Base-by-base conservation (phyloP, 331 rosid genomes). In the Malus hybrid region DNA sequence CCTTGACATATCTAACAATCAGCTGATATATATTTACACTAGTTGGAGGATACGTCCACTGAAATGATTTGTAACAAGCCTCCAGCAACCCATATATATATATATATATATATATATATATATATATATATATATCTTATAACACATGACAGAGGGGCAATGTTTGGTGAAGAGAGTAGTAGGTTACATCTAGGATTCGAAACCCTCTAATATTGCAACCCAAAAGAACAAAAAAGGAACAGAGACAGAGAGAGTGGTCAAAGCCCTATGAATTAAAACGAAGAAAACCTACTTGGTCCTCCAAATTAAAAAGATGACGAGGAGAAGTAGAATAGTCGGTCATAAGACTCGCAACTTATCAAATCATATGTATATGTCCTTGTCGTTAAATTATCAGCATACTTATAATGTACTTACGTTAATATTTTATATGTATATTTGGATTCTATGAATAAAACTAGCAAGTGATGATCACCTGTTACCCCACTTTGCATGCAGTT, bases 401-500 rank as follows among this genome's bases (percentile, higher is more conserved):
- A 22, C 63, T 10, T 62, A 28, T 14, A 24, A 24, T 24, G 8
- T 28, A 13, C 66, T 14, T 28, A 62, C 18, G 6, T 62, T 62
- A 30, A 14, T 12, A 14, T 61, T 61, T 61, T 24, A 13, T 6
- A 57, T 57, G 28, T 16, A 57, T 57, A 57, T 61, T 3, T 24
- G 4, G 12, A 30, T 24, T 22, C 3, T 22, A 63, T 19, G 20
- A 65, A 65, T 32, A 10, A 33, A 16, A 18, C 4, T 28, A 63
- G n/a, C 3, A 63, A 24, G 33, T 16, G 16, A 33, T 34, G 58
- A 72, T 74, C 70, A 95, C 99, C 96, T 92, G 82, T 95, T 95
- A 77, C 99, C 99, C 97, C 97, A 95, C 79, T 95, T 95, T 34
- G 97, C 80, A 82, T 94, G 99, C 77, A 95, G 89, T 15, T 95